Conservation (phyloP, 306 rosid species). For the Cicer cuneatum region DNA sequence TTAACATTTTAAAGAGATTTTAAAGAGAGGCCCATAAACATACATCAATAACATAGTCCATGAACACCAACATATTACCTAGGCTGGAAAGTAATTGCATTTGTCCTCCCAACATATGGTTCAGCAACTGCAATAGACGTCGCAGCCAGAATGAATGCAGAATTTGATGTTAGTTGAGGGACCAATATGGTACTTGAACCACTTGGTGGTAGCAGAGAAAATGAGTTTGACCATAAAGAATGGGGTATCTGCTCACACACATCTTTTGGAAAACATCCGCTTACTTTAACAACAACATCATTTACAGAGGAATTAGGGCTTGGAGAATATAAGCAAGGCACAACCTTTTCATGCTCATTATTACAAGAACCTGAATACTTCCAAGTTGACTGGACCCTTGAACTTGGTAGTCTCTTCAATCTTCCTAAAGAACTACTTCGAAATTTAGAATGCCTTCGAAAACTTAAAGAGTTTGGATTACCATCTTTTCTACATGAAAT, state of each 20-base stretch:
- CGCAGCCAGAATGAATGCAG: slow-evolving; percentile 76
- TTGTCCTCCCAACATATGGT: slow-evolving; percentile 77
- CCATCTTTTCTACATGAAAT: slow-evolving; percentile 63
- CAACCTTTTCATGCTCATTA: slow-evolving; percentile 65
- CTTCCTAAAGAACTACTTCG: slow-evolving; percentile 45
- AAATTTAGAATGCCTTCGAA: slow-evolving; percentile 42
- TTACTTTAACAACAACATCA: slow-evolving; percentile 71
- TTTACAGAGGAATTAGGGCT: slow-evolving; percentile 59
- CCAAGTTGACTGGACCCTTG: slow-evolving; percentile 46
- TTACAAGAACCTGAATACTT: slow-evolving; percentile 54
- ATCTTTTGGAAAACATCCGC: slow-evolving; percentile 59
- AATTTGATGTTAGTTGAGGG: slow-evolving; percentile 70
- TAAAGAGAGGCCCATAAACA: background rate
- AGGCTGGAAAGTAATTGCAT: slow-evolving; percentile 89
- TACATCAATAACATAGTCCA: slow-evolving; percentile 16
- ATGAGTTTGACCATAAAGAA: slow-evolving; percentile 79
- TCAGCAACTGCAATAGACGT: slow-evolving; percentile 73
- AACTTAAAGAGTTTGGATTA: slow-evolving; percentile 44
- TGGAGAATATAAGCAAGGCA: slow-evolving; percentile 78
- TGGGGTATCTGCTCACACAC: slow-evolving; percentile 47
- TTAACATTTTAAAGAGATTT: slow-evolving; percentile 9
- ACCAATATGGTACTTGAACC: slow-evolving; percentile 84
- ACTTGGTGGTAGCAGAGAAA: slow-evolving; percentile 82
- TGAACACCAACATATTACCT: slow-evolving; percentile 55
- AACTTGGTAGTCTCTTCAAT: slow-evolving; percentile 43